phyloP scores from a whole-genome alignment of 2,329 filamentous ascomycete genomes.

The Chrysoporthe cubensis region DNA sequence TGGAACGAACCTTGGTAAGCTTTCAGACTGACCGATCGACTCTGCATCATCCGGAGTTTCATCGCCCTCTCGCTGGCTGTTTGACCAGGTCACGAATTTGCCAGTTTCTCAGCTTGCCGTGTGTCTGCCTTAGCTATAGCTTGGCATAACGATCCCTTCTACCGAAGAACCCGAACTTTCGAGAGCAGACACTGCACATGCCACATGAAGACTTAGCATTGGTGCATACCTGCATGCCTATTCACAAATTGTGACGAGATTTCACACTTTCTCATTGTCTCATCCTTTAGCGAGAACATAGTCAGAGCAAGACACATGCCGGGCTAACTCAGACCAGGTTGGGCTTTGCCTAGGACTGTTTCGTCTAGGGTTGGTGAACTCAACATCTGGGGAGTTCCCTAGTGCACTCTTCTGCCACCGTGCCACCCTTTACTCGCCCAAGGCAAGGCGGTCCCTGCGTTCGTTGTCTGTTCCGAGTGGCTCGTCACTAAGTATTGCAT shows the following conservation, averaged over 20 bases:
- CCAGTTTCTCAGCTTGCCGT: not conserved
- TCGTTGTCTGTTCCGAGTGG: conserved; percentile 7
- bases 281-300: not conserved
- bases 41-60: conserved; percentile 1
- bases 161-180: not conserved
- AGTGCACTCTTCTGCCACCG: not conserved
- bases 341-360: not conserved
- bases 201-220: not conserved
- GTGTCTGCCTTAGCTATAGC: not conserved
- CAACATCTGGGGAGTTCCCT: not conserved
- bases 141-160: not conserved
- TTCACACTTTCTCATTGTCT: not conserved
- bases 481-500: not conserved
- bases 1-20: not conserved
- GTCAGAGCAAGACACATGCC: not conserved
- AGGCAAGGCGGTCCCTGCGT: not conserved
- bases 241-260: not conserved
- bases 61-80: conserved; percentile 1
- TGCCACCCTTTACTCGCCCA: not conserved
- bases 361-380: not conserved
- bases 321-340: not conserved
- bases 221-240: not conserved
- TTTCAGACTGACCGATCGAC: not conserved
- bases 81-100: not conserved
- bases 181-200: not conserved